phyloP scores from a whole-genome alignment of 2,329 filamentous ascomycete genomes.

The Didymella lethalis region DNA sequence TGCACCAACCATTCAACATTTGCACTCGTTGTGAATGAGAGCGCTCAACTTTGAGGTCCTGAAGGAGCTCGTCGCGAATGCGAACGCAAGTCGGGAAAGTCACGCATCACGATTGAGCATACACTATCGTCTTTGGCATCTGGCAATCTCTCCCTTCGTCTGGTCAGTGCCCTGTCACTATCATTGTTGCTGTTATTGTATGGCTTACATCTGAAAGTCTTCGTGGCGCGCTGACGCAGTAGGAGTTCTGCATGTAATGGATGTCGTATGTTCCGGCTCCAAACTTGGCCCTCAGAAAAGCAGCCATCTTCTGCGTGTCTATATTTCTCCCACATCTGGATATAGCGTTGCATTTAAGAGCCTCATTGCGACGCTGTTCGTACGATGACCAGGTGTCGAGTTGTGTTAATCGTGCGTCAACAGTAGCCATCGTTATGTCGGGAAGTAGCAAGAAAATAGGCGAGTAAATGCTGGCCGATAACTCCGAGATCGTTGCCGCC shows the following conservation, averaged over 20 bases:
- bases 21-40: no score
- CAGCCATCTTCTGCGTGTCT: background rate
- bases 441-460: no score
- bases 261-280: background rate
- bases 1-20: no score
- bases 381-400: background rate
- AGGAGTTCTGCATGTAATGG: background rate
- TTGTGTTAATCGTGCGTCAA: background rate
- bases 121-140: background rate
- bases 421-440: background rate
- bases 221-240: background rate
- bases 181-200: no score
- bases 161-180: background rate
- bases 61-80: no score
- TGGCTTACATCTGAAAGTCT: background rate
- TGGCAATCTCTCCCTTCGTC: background rate
- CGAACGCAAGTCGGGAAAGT: background rate
- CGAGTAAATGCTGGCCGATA: no score
- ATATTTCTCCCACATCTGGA: background rate
- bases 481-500: no score
- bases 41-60: no score
- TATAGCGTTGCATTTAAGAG: background rate
- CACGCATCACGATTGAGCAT: background rate
- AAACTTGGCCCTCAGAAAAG: background rate
- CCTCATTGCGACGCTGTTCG: background rate